Evolutionary conservation across 2,329 filamentous ascomycete species (phyloP).

Genomic region (Pseudogymnoascus sp.): DNA sequence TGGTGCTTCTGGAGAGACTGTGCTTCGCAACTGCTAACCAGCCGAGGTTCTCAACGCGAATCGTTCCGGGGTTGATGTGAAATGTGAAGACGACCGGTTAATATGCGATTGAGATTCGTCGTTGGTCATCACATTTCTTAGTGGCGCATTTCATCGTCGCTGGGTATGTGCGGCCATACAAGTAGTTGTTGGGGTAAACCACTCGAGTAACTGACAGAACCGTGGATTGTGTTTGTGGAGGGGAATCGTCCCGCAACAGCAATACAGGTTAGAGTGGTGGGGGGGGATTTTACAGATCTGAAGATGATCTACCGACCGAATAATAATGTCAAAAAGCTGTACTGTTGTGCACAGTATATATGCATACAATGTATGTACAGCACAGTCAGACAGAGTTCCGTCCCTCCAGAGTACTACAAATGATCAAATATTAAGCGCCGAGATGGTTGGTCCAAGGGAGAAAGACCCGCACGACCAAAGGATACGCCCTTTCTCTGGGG

Average conservation of each 20-base stretch:
- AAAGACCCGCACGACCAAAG: not conserved
- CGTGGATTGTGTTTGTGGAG: not conserved
- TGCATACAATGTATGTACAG: not conserved
- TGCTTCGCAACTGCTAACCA: not conserved
- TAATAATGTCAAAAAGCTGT: not conserved
- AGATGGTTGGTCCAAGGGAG: not conserved
- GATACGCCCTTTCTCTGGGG: not conserved
- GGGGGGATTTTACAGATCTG: conserved; percentile 1
- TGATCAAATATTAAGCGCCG: not conserved
- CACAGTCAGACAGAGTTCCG: not conserved
- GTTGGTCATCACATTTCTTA: conserved; percentile 4
- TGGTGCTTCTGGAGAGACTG: not conserved
- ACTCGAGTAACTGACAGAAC: conserved; percentile 1
- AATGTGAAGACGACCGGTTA: not conserved
- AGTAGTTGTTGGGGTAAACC: not conserved
- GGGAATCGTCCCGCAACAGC: not conserved
- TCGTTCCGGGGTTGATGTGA: not conserved
- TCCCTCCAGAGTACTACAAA: not conserved
- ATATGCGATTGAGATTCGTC: conserved; percentile 7
- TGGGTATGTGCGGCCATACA: conserved; percentile 3
- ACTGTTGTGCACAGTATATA: not conserved
- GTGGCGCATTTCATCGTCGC: conserved; percentile 8
- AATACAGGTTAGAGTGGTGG: not conserved
- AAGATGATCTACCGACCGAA: conserved; percentile 1
- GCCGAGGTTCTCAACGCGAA: not conserved